These are phyloP conservation scores for Curvularia spicifera DNA, from an alignment of 2,329 filamentous ascomycete species.

Conservation along the genomic window DNA sequence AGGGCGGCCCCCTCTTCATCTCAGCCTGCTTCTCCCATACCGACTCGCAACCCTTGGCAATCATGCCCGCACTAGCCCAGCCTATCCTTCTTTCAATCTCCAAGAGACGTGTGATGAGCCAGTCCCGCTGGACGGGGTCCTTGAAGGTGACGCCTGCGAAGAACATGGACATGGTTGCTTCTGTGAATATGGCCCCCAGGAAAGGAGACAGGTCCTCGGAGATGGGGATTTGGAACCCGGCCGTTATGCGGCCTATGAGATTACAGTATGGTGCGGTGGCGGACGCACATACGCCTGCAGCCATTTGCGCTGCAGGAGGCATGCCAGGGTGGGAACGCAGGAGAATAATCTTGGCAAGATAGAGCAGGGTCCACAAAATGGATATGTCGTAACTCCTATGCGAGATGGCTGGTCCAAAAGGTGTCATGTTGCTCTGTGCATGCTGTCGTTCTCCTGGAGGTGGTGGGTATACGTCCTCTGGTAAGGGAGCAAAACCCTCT, in stretches of 20 bases:
- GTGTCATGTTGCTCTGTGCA: slow-evolving; percentile 57
- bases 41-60: slow-evolving; percentile 83
- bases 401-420: slow-evolving; percentile 81
- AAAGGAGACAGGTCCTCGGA: slow-evolving; percentile 68
- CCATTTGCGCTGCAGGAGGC: slow-evolving; percentile 88
- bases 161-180: slow-evolving; percentile 82
- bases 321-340: slow-evolving; percentile 84
- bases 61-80: slow-evolving; percentile 82
- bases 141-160: slow-evolving; percentile 84
- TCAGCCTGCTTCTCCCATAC: slow-evolving; percentile 79
- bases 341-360: slow-evolving; percentile 84
- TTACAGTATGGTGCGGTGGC: slow-evolving; percentile 75
- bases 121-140: slow-evolving; percentile 73
- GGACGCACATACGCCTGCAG: slow-evolving; percentile 76
- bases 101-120: slow-evolving; percentile 75
- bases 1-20: slow-evolving; percentile 77
- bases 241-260: slow-evolving; percentile 79
- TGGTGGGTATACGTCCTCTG: slow-evolving; percentile 68
- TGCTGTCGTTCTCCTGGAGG: slow-evolving; percentile 44
- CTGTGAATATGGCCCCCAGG: slow-evolving; percentile 80
- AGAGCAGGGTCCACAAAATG: slow-evolving; percentile 84
- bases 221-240: slow-evolving; percentile 64
- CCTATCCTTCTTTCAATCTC: slow-evolving; percentile 82
- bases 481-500: slow-evolving; percentile 76
- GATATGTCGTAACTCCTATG: slow-evolving; percentile 89